These are phyloP conservation scores for Cutaneotrichosporon sp. DNA, from an alignment of 1,284 basidiomycete species.

Conservation along the genomic window DNA sequence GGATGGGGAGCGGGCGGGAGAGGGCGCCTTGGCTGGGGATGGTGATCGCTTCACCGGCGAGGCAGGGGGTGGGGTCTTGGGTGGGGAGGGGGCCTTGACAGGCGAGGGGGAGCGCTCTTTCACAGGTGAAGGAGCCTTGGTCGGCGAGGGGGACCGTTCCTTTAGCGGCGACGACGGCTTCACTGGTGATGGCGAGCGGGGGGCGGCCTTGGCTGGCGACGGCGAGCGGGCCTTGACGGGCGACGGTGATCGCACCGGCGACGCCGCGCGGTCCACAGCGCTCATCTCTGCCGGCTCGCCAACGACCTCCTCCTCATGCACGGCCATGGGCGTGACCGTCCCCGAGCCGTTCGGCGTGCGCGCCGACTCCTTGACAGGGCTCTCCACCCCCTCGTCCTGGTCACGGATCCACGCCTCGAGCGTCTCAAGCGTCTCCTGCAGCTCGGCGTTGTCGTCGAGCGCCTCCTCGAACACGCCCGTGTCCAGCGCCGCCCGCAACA, in stretches of 20 bases:
- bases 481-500: slow-evolving; percentile 65
- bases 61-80: no score
- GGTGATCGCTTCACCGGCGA: background rate
- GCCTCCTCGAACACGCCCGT: slow-evolving; percentile 69
- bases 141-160: background rate
- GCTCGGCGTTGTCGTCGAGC: slow-evolving; percentile 8
- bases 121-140: background rate
- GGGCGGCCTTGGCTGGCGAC: background rate
- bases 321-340: background rate
- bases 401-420: slow-evolving; percentile 28
- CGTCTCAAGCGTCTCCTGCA: slow-evolving; percentile 23
- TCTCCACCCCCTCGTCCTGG: slow-evolving; percentile 19
- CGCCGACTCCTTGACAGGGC: background rate
- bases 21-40: background rate
- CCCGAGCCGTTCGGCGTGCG: background rate
- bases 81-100: background rate
- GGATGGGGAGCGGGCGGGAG: no score
- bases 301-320: background rate
- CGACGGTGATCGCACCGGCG: background rate
- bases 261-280: background rate
- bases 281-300: background rate
- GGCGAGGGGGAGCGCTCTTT: background rate
- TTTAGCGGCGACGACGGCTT: background rate
- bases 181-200: background rate
- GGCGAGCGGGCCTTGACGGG: background rate